Evolutionary conservation across 768 basidiomycete genomes (phyloP).

Genomic region (Brasilioporus rufonigricans): DNA sequence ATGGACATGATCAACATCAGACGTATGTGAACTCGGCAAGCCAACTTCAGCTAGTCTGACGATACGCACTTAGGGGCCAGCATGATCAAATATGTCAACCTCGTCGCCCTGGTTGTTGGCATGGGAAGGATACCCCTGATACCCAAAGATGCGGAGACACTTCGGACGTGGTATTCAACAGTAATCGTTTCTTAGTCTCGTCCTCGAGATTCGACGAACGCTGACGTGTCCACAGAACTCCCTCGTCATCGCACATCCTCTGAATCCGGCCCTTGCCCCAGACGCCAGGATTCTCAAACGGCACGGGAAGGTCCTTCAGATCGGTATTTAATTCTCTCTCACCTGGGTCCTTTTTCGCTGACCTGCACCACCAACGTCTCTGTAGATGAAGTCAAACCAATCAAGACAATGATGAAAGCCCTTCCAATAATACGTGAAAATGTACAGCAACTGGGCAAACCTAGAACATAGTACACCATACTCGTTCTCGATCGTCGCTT

Average conservation of each 20-base stretch:
- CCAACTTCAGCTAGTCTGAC: neutral
- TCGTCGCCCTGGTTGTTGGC: constrained; percentile 79
- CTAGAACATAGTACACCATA: constrained; percentile 8
- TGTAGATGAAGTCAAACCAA: constrained; percentile 68
- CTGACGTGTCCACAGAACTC: constrained; percentile 55
- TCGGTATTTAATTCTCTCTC: constrained; percentile 48
- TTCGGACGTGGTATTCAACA: constrained; percentile 71
- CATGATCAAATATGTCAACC: constrained; percentile 63
- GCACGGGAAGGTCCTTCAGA: constrained; percentile 62
- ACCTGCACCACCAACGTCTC: neutral
- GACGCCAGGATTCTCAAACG: constrained; percentile 47
- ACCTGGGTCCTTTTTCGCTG: neutral
- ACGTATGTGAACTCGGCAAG: constrained; percentile 43
- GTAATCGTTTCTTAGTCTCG: constrained; percentile 35
- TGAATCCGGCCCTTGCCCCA: constrained; percentile 48
- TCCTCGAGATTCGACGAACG: neutral
- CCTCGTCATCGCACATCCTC: constrained; percentile 62
- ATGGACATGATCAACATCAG: constrained; percentile 72
- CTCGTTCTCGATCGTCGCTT: neutral
- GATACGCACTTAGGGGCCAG: constrained; percentile 38
- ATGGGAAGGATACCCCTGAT: constrained; percentile 51
- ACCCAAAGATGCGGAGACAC: constrained; percentile 53
- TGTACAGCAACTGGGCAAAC: constrained; percentile 36
- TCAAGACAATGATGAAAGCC: constrained; percentile 67
- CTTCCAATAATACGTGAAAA: constrained; percentile 63